phyloP scores from a whole-genome alignment of 805 yeast genomes.

The Cyberlindnera lachancei region DNA sequence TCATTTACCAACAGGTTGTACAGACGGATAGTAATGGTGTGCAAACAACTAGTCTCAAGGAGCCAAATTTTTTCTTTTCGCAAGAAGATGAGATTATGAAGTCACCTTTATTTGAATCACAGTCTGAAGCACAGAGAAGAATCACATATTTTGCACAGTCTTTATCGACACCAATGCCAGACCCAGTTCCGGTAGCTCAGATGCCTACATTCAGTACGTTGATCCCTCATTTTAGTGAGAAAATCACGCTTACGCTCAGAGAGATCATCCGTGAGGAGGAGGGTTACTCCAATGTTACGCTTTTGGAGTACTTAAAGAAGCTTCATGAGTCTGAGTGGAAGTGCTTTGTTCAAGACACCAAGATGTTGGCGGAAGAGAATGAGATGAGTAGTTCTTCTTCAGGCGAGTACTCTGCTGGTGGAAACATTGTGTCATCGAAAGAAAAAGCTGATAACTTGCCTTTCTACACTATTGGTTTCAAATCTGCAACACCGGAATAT shows the following conservation, averaged over 20 bases:
- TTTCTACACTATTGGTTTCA: constrained; percentile 56
- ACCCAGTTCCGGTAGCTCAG: constrained; percentile 51
- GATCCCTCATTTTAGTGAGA: constrained; percentile 83
- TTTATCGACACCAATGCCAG: constrained; percentile 77
- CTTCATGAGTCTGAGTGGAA: constrained; percentile 66
- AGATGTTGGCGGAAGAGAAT: constrained; percentile 44
- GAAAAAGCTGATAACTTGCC: constrained; percentile 44
- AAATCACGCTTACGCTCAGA: constrained; percentile 63
- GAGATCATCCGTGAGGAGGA: constrained; percentile 73
- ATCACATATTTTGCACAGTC: constrained; percentile 89
- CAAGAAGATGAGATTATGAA: constrained; percentile 71
- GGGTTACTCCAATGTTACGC: constrained; percentile 51
- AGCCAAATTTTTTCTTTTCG: constrained; percentile 72
- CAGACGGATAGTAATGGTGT: constrained; percentile 27
- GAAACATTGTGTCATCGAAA: constrained; percentile 5
- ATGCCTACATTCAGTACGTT: constrained; percentile 83
- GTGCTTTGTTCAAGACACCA: constrained; percentile 59
- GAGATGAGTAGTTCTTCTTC: constrained; percentile 16
- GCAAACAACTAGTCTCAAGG: constrained; percentile 41
- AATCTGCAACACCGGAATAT: constrained; percentile 49
- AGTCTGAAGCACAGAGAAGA: constrained; percentile 76
- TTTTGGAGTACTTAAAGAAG: constrained; percentile 62
- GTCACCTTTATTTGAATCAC: constrained; percentile 47
- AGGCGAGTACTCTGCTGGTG: constrained; percentile 12
- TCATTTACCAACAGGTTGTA: constrained; percentile 85